These are phyloP conservation scores for Chlorophyllum brunneum DNA, from an alignment of 768 basidiomycete species.

Conservation along the genomic window DNA sequence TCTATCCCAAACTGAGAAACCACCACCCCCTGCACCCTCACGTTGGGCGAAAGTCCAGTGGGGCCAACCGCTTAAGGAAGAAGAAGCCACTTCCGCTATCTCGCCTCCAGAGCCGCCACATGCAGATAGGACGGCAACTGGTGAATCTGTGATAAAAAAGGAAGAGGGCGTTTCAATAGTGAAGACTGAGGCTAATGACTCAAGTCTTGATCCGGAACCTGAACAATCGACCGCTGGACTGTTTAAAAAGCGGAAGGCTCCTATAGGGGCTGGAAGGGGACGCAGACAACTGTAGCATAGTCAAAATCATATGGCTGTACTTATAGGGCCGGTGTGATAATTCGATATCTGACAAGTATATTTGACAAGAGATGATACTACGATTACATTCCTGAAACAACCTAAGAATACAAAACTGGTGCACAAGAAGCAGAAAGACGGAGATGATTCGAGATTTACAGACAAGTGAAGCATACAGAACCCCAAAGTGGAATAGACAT, in stretches of 20 bases:
- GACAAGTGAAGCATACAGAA: not conserved
- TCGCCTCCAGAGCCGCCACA: not conserved
- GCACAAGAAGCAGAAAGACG: not conserved
- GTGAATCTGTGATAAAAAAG: slow-evolving; percentile 12
- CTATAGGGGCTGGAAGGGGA: slow-evolving; percentile 23
- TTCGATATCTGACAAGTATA: too few species aligned
- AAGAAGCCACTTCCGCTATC: not conserved
- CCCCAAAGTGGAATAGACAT: too few species aligned
- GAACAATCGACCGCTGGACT: slow-evolving; percentile 17
- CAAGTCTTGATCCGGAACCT: slow-evolving; percentile 8
- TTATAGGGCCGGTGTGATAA: too few species aligned
- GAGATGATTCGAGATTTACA: too few species aligned
- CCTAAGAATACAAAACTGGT: not conserved
- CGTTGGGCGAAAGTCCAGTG: slow-evolving; percentile 33
- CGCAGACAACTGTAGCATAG: slow-evolving; percentile 20
- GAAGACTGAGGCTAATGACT: slow-evolving; percentile 13
- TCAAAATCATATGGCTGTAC: too few species aligned
- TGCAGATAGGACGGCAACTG: slow-evolving; percentile 9
- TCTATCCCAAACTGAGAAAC: not conserved
- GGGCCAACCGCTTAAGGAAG: slow-evolving; percentile 20
- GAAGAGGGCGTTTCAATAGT: slow-evolving; percentile 14
- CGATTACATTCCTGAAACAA: not conserved
- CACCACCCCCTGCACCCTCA: slow-evolving; percentile 10
- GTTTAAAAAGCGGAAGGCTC: slow-evolving; percentile 32
- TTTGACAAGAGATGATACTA: not conserved